These are phyloP conservation scores for Wickerhamiella sergipiensis DNA, from an alignment of 805 yeast genomes.

Conservation along the genomic window DNA sequence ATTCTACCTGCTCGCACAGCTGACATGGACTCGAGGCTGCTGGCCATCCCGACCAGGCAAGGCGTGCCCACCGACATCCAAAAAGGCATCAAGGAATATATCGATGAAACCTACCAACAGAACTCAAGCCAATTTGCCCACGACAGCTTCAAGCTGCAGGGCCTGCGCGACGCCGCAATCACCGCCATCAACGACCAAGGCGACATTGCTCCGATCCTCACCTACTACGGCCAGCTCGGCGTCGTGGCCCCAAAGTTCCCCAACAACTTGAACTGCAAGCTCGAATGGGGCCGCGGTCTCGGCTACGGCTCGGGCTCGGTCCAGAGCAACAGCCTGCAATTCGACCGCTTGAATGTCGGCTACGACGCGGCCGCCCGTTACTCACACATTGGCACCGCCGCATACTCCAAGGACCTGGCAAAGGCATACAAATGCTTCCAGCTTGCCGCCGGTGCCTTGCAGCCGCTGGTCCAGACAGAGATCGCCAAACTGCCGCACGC, in stretches of 20 bases:
- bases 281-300: conserved; percentile 63
- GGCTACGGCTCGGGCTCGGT: conserved; percentile 40
- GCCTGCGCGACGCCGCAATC: conserved; percentile 19
- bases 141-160: conserved; percentile 25
- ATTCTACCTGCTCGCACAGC: not conserved
- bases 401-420: not conserved
- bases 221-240: conserved; percentile 14
- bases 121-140: conserved; percentile 29
- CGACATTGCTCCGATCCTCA: conserved; percentile 5
- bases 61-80: not conserved
- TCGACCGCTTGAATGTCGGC: conserved; percentile 48
- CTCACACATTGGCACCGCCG: conserved; percentile 33
- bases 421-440: conserved; percentile 51
- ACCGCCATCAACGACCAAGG: conserved; percentile 1
- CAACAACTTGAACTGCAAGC: conserved; percentile 36
- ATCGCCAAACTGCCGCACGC: conserved; percentile 15
- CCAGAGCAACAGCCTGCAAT: conserved; percentile 34
- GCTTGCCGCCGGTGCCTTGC: conserved; percentile 53
- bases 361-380: conserved; percentile 58
- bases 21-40: not conserved
- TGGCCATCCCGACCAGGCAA: not conserved
- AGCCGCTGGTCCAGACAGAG: conserved; percentile 22
- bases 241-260: conserved; percentile 41
- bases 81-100: conserved; percentile 24
- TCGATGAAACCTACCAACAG: conserved; percentile 36